These are phyloP conservation scores for Rhizophagus prolifer DNA, from an alignment of 192 early-diverging fungal species.

Conservation along the genomic window DNA sequence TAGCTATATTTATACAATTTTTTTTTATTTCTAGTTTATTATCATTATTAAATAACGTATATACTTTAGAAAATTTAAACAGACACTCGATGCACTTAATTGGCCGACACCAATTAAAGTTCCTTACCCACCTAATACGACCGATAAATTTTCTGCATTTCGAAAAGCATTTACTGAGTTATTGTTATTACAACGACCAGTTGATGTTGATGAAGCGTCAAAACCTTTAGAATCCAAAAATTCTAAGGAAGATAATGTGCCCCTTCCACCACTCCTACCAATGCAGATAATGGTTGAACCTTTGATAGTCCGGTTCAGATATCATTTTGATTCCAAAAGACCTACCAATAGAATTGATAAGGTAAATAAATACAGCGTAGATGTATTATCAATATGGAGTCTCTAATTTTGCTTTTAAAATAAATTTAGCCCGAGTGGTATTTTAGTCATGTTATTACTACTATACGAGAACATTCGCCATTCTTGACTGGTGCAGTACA, in stretches of 20 bases:
- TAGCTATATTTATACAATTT: constrained; percentile 20
- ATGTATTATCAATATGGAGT: neutral
- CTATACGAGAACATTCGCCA: constrained; percentile 60
- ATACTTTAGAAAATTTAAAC: constrained; percentile 40
- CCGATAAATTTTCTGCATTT: constrained; percentile 34
- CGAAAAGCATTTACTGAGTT: constrained; percentile 37
- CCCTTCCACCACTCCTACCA: constrained; percentile 45
- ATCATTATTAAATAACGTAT: too few relatives aligned
- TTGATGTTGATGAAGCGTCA: constrained; percentile 24
- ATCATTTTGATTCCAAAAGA: constrained; percentile 69
- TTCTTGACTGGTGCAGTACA: constrained; percentile 66
- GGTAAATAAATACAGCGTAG: constrained; percentile 33
- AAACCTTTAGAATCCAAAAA: constrained; percentile 7
- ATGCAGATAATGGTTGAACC: constrained; percentile 57
- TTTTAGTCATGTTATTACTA: constrained; percentile 57
- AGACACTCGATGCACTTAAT: constrained; percentile 38
- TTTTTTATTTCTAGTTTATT: constrained; percentile 22
- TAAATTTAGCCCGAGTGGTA: constrained; percentile 74
- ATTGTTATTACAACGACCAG: constrained; percentile 41
- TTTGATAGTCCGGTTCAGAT: constrained; percentile 66
- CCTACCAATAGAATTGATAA: constrained; percentile 75
- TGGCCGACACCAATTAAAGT: constrained; percentile 44
- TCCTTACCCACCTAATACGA: constrained; percentile 1
- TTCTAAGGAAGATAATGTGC: constrained; percentile 26
- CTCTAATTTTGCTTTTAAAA: neutral